A percentile compares a stretch with the other conserved stretches of the same genome.
Evolutionary conservation across 495 filamentous ascomycete genomes (phyloP).

Genomic region (Halenospora varia): DNA sequence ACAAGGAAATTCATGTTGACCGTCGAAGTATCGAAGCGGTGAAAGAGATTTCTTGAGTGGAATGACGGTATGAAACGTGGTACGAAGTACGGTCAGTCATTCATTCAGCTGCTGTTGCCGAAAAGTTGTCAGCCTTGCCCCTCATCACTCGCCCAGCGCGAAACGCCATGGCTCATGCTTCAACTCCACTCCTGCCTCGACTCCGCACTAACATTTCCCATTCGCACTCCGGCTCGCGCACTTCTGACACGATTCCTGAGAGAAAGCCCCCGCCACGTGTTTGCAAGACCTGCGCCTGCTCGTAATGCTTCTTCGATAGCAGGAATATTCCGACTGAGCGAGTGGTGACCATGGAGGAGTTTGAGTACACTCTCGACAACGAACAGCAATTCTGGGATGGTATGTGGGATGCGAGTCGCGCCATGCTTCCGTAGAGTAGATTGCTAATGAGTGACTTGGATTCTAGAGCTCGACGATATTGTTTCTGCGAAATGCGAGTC

Average conservation of each 20-base stretch:
- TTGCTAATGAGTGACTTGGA: conserved; percentile 13
- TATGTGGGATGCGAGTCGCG: conserved; percentile 38
- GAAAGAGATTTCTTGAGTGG: too few species aligned
- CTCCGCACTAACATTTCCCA: not conserved
- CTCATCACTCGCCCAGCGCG: too few species aligned
- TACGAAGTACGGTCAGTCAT: too few species aligned
- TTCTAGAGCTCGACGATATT: conserved; percentile 75
- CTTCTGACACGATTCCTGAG: not conserved
- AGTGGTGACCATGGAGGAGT: conserved; percentile 44
- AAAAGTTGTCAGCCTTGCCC: too few species aligned
- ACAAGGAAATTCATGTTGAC: too few species aligned
- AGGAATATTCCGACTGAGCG: not conserved
- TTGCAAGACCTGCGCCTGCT: not conserved
- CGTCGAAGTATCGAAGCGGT: too few species aligned
- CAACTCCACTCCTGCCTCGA: too few species aligned
- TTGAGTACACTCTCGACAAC: conserved; percentile 69
- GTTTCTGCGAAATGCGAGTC: conserved; percentile 67
- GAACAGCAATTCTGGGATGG: conserved; percentile 94
- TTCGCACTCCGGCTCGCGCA: not conserved
- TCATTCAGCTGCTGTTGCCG: too few species aligned
- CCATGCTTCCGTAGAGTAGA: conserved; percentile 7
- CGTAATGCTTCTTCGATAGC: conserved; percentile 5
- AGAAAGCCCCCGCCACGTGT: not conserved
- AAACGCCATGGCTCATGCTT: too few species aligned
- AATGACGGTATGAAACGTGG: too few species aligned